Conservation (phyloP, 345 rosid genomes). For the Firmiana major region DNA sequence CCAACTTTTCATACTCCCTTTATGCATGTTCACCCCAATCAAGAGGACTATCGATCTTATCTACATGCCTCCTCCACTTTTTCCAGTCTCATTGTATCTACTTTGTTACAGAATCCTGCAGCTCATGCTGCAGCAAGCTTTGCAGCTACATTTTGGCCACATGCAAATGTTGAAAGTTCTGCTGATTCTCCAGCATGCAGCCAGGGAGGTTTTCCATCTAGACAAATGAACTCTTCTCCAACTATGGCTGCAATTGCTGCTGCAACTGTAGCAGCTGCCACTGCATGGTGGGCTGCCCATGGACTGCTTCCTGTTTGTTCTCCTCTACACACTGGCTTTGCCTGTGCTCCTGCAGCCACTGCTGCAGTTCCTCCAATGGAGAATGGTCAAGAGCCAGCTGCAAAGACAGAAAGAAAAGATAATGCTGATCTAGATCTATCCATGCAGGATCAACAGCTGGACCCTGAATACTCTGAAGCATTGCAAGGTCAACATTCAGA, state of each 20-base stretch:
- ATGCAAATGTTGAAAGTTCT: slow-evolving; percentile 47
- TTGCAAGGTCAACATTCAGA: slow-evolving; percentile 52
- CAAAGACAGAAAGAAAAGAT: slow-evolving; percentile 32
- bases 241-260: slow-evolving; percentile 74
- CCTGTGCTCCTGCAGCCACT: slow-evolving; percentile 46
- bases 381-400: slow-evolving; percentile 31
- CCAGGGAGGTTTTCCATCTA: slow-evolving; percentile 37
- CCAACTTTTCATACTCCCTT: slow-evolving; percentile 55
- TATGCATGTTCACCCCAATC: slow-evolving; percentile 39
- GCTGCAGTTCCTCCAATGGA: slow-evolving; percentile 39
- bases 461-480: slow-evolving; percentile 45
- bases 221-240: slow-evolving; percentile 49
- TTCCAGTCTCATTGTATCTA: slow-evolving; percentile 65
- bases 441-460: slow-evolving; percentile 36
- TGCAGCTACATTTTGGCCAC: slow-evolving; percentile 80
- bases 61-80: slow-evolving; percentile 67
- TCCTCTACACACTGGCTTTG: slow-evolving; percentile 53
- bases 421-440: slow-evolving; percentile 31
- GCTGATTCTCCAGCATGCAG: slow-evolving; percentile 43
- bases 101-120: slow-evolving; percentile 77
- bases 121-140: slow-evolving; percentile 80
- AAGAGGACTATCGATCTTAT: slow-evolving; percentile 66
- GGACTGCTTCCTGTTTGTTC: slow-evolving; percentile 79
- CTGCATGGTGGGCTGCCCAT: slow-evolving; percentile 98
- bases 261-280: slow-evolving; percentile 93